These are phyloP conservation scores for Neobulgaria alba DNA, from an alignment of 2,329 filamentous ascomycete species.

Conservation along the genomic window DNA sequence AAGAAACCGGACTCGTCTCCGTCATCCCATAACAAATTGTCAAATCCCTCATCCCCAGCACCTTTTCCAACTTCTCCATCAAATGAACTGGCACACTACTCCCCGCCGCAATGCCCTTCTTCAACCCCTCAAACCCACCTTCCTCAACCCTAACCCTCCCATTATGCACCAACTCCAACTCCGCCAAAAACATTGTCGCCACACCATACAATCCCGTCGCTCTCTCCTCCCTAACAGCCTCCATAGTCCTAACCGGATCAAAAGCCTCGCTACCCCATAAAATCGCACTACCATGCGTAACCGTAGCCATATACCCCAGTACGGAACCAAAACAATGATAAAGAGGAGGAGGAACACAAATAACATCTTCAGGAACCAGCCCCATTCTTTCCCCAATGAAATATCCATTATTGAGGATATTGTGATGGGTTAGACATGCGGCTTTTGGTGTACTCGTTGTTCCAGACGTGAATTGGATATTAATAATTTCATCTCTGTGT, in stretches of 20 bases:
- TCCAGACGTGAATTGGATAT: conserved; percentile 96
- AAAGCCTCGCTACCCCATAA: conserved; percentile 85
- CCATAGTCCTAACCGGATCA: conserved; percentile 64
- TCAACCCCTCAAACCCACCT: conserved; percentile 54
- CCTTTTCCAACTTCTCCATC: conserved; percentile 66
- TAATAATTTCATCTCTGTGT: conserved; percentile 63
- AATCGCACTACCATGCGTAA: conserved; percentile 72
- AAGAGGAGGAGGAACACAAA: conserved; percentile 78
- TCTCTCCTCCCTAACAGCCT: conserved; percentile 38
- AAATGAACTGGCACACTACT: conserved; percentile 74
- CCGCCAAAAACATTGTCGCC: conserved; percentile 87
- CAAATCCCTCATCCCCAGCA: conserved; percentile 69
- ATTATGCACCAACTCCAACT: conserved; percentile 66
- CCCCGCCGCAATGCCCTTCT: conserved; percentile 89
- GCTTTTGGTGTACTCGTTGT: conserved; percentile 89
- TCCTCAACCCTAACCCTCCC: conserved; percentile 30
- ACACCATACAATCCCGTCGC: conserved; percentile 75
- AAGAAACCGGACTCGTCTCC: conserved; percentile 39
- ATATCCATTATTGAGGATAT: conserved; percentile 87
- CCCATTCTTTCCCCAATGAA: conserved; percentile 82
- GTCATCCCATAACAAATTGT: conserved; percentile 71
- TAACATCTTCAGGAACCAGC: conserved; percentile 61
- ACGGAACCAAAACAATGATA: conserved; percentile 90
- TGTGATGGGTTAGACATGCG: conserved; percentile 74
- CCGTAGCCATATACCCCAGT: conserved; percentile 92